These are phyloP conservation scores for Yamadazyma oceani DNA, from an alignment of 1,139 yeast genomes.

Conservation along the genomic window DNA sequence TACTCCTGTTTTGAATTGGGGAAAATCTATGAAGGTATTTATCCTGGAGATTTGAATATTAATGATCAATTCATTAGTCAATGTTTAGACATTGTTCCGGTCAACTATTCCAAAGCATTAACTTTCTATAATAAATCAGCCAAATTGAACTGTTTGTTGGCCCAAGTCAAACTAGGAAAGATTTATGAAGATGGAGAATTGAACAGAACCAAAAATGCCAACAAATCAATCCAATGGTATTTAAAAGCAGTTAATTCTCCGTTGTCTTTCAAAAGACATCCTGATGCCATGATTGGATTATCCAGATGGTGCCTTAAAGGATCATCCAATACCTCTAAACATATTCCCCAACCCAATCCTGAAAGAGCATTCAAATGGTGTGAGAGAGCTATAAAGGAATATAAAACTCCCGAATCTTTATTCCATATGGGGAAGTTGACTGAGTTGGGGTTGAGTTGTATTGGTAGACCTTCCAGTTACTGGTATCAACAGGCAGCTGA, in stretches of 20 bases:
- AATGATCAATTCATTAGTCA: constrained; percentile 38
- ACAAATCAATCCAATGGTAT: constrained; percentile 87
- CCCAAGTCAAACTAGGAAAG: constrained; percentile 84
- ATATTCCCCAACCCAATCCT: constrained; percentile 65
- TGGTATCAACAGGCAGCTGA: constrained; percentile 28
- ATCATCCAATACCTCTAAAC: constrained; percentile 52
- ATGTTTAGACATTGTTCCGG: constrained; percentile 41
- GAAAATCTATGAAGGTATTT: constrained; percentile 66
- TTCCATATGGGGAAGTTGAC: constrained; percentile 80
- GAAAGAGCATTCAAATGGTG: constrained; percentile 89
- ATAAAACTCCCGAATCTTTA: constrained; percentile 75
- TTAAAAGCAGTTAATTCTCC: constrained; percentile 69
- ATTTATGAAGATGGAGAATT: constrained; percentile 86
- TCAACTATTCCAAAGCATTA: constrained; percentile 61
- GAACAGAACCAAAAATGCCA: constrained; percentile 64
- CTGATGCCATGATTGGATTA: constrained; percentile 86
- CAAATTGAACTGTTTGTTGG: constrained; percentile 68
- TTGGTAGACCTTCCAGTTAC: constrained; percentile 20
- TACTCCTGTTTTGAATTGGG: constrained; percentile 58
- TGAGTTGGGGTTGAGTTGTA: constrained; percentile 75
- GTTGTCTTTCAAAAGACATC: constrained; percentile 58
- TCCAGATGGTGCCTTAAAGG: constrained; percentile 94
- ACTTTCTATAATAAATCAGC: constrained; percentile 78
- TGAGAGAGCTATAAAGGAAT: constrained; percentile 73
- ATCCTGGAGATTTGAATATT: constrained; percentile 43